Base-by-base conservation (phyloP, 2,329 filamentous ascomycete genomes). In the Chaetothyriales sp. region DNA sequence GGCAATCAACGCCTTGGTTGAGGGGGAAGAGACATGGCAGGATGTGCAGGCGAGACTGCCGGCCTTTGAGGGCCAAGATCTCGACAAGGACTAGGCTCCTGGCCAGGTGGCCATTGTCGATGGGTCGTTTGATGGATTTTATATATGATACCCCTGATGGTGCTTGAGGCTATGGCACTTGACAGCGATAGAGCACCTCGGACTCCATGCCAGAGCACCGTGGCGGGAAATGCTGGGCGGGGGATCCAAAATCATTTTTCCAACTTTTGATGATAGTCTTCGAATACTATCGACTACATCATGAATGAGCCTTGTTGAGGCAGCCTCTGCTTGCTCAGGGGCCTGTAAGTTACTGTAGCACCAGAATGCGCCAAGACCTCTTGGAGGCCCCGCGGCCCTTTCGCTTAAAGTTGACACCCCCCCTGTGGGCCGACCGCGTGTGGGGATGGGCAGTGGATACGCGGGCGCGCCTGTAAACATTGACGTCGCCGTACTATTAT, bases 11-110 rank as follows among this genome's bases (percentile, higher is more conserved):
- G 74, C 70, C 51, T 69, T 84, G 58, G 74, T 79, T 44, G 76
- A 80, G 52, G 81, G 80, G 46, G 77, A 77, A 53, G 78, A 82
- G 70, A 75, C 72, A 33, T 85, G 82, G 81, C 72, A 75, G 57
- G 83, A 94, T 64, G 75, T 95, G 40, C 76, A 83, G 68, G 76
- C 77, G 57, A 82, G 89, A 64, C 74, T 97, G 62, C 90, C 90
- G 25, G 81, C 82, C 56, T 97, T 95, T 67, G 83, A 89, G 68
- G 79, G 82, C 49, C 88, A 94, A 71, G 75, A 77, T 56, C 65
- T 73, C 47, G 73, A 77, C 55, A 74, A 53, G 49, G 25, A 13
- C 33, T 46, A 45, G 33, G 19, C 33, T 33, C 15, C 19, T 46
- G n/a, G 44, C 22, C 19, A 13, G 15, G 3, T 18, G 8, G 20